These are phyloP conservation scores for Monosporascus sp. DNA, from an alignment of 2,329 filamentous ascomycete species.

Conservation along the genomic window DNA sequence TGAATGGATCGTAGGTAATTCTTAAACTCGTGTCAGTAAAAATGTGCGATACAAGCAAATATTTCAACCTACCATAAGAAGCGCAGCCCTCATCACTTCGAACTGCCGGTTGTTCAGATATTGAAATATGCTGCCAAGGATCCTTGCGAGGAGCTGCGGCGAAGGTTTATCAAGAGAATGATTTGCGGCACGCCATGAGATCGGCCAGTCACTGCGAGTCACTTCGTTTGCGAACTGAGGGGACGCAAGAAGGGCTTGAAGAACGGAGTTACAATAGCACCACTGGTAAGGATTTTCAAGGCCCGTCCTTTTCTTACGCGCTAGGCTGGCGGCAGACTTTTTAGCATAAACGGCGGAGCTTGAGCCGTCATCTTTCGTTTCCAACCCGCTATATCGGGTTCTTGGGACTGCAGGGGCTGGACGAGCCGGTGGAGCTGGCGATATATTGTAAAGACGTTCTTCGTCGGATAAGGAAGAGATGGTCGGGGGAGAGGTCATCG, in stretches of 20 bases:
- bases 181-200: slow-evolving; percentile 65
- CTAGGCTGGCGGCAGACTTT: slow-evolving; percentile 31
- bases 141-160: slow-evolving; percentile 56
- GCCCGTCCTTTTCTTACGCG: slow-evolving; percentile 53
- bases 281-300: slow-evolving; percentile 76
- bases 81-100: slow-evolving; percentile 46
- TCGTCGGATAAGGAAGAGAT: slow-evolving; percentile 12
- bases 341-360: slow-evolving; percentile 36
- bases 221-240: slow-evolving; percentile 61
- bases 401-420: slow-evolving; percentile 64
- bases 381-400: slow-evolving; percentile 75
- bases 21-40: slow-evolving; percentile 29
- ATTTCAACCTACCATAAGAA: slow-evolving; percentile 48
- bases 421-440: slow-evolving; percentile 53
- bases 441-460: slow-evolving; percentile 40
- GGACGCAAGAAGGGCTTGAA: slow-evolving; percentile 79
- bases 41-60: background rate
- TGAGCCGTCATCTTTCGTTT: slow-evolving; percentile 26
- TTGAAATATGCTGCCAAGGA: slow-evolving; percentile 54
- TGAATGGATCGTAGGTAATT: slow-evolving; percentile 64
- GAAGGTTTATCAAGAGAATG: slow-evolving; percentile 45
- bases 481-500: slow-evolving; percentile 45
- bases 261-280: slow-evolving; percentile 88
- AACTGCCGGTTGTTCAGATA: slow-evolving; percentile 52
- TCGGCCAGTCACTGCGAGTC: slow-evolving; percentile 54